Percentiles rank a stretch among this genome's conserved stretches.
These are phyloP conservation scores for Barnettozyma salicaria DNA, from an alignment of 805 yeast species.

Conservation along the genomic window DNA sequence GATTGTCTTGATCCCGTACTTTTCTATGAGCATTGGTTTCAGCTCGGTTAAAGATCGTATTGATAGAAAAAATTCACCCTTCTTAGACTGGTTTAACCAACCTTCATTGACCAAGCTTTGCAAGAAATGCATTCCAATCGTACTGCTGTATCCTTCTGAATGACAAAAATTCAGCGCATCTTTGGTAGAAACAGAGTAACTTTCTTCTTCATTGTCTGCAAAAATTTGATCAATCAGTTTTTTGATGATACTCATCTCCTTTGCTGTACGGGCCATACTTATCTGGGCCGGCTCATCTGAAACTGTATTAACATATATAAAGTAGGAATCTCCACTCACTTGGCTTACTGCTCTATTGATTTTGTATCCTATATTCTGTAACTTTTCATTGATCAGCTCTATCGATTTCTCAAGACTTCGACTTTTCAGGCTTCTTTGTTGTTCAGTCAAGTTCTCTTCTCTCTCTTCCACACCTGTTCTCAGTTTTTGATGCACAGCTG, in stretches of 20 bases:
- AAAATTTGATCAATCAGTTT: constrained; percentile 35
- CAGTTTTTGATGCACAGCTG: no score
- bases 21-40: constrained; percentile 36
- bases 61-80: constrained; percentile 33
- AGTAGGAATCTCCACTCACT: constrained; percentile 28
- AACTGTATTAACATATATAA: constrained; percentile 32
- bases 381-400: constrained; percentile 22
- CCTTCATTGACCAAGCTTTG: constrained; percentile 40
- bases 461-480: constrained; percentile 6
- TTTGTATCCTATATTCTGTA: constrained; percentile 32
- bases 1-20: constrained; percentile 32
- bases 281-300: constrained; percentile 33
- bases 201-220: constrained; percentile 17
- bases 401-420: constrained; percentile 21
- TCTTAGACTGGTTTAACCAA: constrained; percentile 41
- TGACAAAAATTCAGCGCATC: constrained; percentile 14
- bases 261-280: constrained; percentile 30
- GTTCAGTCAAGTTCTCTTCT: not conserved
- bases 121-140: constrained; percentile 38
- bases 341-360: constrained; percentile 34
- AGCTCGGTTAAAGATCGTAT: constrained; percentile 43
- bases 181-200: constrained; percentile 32
- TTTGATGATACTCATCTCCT: constrained; percentile 39
- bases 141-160: constrained; percentile 27
- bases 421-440: not conserved